phyloP scores from a whole-genome alignment of 768 basidiomycete genomes.

The Myochromella boudieri region DNA sequence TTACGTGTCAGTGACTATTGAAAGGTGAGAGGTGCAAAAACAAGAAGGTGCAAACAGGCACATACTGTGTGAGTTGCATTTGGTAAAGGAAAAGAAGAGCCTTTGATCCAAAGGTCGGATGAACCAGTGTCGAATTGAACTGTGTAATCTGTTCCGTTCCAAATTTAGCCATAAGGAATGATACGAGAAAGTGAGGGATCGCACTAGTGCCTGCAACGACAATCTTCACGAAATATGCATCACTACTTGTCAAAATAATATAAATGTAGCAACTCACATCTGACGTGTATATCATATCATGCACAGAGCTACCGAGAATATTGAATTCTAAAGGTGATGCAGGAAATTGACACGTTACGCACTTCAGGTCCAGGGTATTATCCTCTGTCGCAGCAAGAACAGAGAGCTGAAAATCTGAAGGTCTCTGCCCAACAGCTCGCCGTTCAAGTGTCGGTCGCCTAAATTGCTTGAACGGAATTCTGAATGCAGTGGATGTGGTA shows the following conservation, averaged over 20 bases:
- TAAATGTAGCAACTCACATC: slow-evolving; percentile 49
- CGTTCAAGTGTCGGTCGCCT: slow-evolving; percentile 31
- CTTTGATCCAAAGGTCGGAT: slow-evolving; percentile 75
- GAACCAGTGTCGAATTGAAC: slow-evolving; percentile 88
- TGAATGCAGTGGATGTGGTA: slow-evolving; percentile 43
- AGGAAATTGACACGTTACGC: slow-evolving; percentile 15
- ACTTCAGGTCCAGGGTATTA: slow-evolving; percentile 47
- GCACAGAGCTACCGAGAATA: slow-evolving; percentile 51
- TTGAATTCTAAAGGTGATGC: background rate
- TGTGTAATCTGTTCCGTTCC: slow-evolving; percentile 49
- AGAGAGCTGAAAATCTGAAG: slow-evolving; percentile 30
- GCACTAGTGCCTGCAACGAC: slow-evolving; percentile 62
- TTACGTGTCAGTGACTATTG: slow-evolving; percentile 59
- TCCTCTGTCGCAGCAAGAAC: slow-evolving; percentile 30
- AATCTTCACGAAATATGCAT: slow-evolving; percentile 41
- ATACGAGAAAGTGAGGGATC: slow-evolving; percentile 3
- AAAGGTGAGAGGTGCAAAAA: slow-evolving; percentile 6
- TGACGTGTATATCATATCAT: slow-evolving; percentile 78
- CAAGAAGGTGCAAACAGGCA: slow-evolving; percentile 1
- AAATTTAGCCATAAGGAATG: slow-evolving; percentile 12
- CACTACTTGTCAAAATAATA: slow-evolving; percentile 1
- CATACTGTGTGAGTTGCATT: slow-evolving; percentile 41
- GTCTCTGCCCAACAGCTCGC: slow-evolving; percentile 32
- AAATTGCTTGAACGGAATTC: slow-evolving; percentile 46
- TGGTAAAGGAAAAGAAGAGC: slow-evolving; percentile 45